Evolutionary conservation across 1,139 yeast genomes (phyloP), one percentile per base, ranked within the genome.

Genomic region (Yamadazyma atmosphaerica): DNA sequence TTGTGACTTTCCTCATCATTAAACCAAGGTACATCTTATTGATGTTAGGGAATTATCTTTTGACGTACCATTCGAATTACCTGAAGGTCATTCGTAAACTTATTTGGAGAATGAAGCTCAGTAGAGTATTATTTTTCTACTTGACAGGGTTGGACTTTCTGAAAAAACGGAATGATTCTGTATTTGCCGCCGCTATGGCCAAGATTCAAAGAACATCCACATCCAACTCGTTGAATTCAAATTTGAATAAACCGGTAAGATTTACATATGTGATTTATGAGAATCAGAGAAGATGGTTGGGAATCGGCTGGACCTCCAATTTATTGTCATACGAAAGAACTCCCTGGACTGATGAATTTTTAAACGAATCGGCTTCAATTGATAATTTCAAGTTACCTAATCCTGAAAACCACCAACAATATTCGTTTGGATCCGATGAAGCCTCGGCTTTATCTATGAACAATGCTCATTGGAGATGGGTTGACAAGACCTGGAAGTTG

Each of bases 291-390:
- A 81, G 95, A 52, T 92, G 98, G 98, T 72, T 92, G 33, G 98
- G 98, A 9, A 87, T 92, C 52, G 98, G 98, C 10, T 92, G 98
- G 98, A 90, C 98, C 0, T 73, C 94, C 7, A 89, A 89, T 55
- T 72, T 92, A 56, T 71, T 92, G 45, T 84, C 95, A 25, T 92
- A 92, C 58, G 98, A 92, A 61, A 77, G 98, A 55, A 81, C 96
- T 0, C 85, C 97, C 2, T 92, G 97, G 97, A 90, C 98, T 0
- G 98, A 92, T 60, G 97, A 90, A 60, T 89, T 89, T 54, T 70
- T 89, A 44, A 90, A 90, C 58, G 96, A 89, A 55, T 78, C 90
- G 1, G 80, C 85, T 3, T 72, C 90, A 4, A 83, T 90, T 17
- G 92, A 84, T 5, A 63, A 74, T 17, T 92, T 90, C 61, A 78